A percentile compares a stretch with the other conserved stretches of the same genome.
These are phyloP conservation scores for Hypoxylon trugodes DNA, from an alignment of 495 filamentous ascomycete species.

Conservation along the genomic window DNA sequence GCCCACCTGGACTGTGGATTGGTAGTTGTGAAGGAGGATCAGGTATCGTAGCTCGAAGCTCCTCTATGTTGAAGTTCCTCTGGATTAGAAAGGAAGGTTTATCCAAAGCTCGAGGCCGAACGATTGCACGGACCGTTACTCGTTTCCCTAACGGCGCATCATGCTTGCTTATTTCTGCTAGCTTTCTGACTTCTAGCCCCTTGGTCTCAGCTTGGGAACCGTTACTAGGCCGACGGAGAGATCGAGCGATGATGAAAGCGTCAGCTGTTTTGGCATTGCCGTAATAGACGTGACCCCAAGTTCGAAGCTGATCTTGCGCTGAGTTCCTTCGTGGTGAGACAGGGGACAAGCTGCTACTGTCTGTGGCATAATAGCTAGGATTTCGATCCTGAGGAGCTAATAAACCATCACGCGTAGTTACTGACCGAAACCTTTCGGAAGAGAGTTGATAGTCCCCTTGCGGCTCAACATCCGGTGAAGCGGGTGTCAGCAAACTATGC, in stretches of 20 bases:
- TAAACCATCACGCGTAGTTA: not conserved
- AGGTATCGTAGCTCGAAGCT: conserved; percentile 50
- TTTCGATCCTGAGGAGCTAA: not conserved
- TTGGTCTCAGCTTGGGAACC: conserved; percentile 11
- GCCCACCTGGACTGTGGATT: not conserved
- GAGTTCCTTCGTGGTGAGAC: conserved; percentile 1
- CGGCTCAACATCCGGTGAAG: conserved; percentile 1
- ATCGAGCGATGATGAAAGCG: conserved; percentile 52
- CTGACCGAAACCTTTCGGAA: not conserved
- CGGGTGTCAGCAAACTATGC: conserved; percentile 1
- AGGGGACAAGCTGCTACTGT: not conserved
- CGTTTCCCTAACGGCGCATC: not conserved
- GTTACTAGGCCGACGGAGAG: conserved; percentile 46
- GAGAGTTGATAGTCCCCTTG: not conserved
- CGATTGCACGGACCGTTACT: conserved; percentile 56
- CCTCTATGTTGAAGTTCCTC: conserved; percentile 55
- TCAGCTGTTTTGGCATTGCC: conserved; percentile 45
- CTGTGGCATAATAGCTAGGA: conserved; percentile 1
- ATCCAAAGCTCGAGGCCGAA: conserved; percentile 51
- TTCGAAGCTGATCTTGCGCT: conserved; percentile 40
- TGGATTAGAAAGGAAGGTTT: conserved; percentile 57
- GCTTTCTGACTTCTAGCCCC: conserved; percentile 10
- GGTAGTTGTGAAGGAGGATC: conserved; percentile 25
- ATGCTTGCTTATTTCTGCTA: not conserved
- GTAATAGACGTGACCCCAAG: conserved; percentile 48